Percentiles rank a stretch among this genome's conserved stretches.
Conservation (phyloP, 345 rosid species). For the Punica granatum region DNA sequence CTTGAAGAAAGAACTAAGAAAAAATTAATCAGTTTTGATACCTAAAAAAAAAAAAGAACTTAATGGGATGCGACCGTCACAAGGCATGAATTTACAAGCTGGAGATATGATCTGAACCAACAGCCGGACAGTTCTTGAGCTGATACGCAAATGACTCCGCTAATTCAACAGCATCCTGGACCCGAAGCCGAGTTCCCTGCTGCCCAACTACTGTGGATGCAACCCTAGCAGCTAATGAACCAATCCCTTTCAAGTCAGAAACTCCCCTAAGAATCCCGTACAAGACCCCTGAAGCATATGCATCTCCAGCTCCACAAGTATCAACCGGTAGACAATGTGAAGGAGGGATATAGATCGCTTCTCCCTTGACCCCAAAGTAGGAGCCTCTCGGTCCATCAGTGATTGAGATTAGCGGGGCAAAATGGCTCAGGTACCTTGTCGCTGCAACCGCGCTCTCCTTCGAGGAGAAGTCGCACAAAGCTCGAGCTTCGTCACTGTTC, state of each 20-base stretch:
- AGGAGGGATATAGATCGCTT: slow-evolving; percentile 83
- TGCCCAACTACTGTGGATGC: slow-evolving; percentile 91
- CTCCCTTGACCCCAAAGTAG: slow-evolving; percentile 91
- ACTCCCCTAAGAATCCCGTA: slow-evolving; percentile 68
- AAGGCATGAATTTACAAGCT: slow-evolving; percentile 33
- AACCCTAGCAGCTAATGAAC: slow-evolving; percentile 72
- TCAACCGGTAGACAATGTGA: slow-evolving; percentile 73
- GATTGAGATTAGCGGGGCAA: slow-evolving; percentile 78
- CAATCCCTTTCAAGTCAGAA: slow-evolving; percentile 73
- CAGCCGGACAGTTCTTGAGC: slow-evolving; percentile 37
- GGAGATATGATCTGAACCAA: slow-evolving; percentile 57
- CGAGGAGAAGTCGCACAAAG: slow-evolving; percentile 65
- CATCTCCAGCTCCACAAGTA: slow-evolving; percentile 95
- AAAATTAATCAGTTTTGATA: neutral
- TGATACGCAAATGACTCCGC: slow-evolving; percentile 55
- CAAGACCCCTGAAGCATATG: slow-evolving; percentile 85
- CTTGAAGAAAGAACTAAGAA: neutral
- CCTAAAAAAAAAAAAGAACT: no score
- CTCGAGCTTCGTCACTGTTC: slow-evolving; percentile 83
- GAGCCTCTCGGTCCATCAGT: slow-evolving; percentile 88
- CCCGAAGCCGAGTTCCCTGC: slow-evolving; percentile 85
- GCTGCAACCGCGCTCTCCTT: slow-evolving; percentile 71
- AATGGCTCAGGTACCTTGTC: slow-evolving; percentile 81
- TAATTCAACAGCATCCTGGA: slow-evolving; percentile 56
- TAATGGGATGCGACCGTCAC: no score